Percentiles rank a stretch among this genome's conserved stretches.
Evolutionary conservation across 2,329 filamentous ascomycete genomes (phyloP).

Genomic region (Hawksworthiomyces lignivorus): DNA sequence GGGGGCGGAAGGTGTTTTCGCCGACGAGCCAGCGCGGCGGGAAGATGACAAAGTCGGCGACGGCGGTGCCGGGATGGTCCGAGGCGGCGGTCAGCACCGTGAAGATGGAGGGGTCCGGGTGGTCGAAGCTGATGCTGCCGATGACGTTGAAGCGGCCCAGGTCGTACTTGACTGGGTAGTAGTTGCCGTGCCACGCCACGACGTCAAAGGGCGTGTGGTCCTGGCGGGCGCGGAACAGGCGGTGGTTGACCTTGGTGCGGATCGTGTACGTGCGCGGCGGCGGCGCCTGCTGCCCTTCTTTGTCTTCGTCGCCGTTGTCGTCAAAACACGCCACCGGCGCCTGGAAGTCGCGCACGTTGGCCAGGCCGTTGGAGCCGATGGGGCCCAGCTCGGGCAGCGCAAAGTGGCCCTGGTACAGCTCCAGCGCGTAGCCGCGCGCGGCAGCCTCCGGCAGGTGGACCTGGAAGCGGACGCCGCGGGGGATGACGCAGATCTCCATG

Average conservation of each 20-base stretch:
- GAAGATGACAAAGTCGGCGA: conserved; percentile 66
- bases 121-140: conserved; percentile 65
- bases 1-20: conserved; percentile 62
- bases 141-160: conserved; percentile 69
- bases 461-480: conserved; percentile 65
- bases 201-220: conserved; percentile 67
- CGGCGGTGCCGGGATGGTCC: conserved; percentile 52
- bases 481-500: conserved; percentile 70
- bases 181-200: conserved; percentile 73
- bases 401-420: conserved; percentile 67
- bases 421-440: conserved; percentile 65
- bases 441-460: conserved; percentile 46
- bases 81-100: conserved; percentile 60
- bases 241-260: conserved; percentile 58
- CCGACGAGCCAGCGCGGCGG: conserved; percentile 62
- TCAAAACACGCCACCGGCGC: conserved; percentile 62
- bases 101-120: conserved; percentile 72
- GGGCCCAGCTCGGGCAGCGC: conserved; percentile 64
- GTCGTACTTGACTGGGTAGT: conserved; percentile 77
- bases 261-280: conserved; percentile 37
- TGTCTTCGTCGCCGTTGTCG: conserved; percentile 49
- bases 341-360: conserved; percentile 69
- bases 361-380: conserved; percentile 67
- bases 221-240: conserved; percentile 58
- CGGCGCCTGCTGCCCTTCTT: conserved; percentile 26